phyloP scores from a whole-genome alignment of 306 rosid species.

The Leucaena leucocephala region DNA sequence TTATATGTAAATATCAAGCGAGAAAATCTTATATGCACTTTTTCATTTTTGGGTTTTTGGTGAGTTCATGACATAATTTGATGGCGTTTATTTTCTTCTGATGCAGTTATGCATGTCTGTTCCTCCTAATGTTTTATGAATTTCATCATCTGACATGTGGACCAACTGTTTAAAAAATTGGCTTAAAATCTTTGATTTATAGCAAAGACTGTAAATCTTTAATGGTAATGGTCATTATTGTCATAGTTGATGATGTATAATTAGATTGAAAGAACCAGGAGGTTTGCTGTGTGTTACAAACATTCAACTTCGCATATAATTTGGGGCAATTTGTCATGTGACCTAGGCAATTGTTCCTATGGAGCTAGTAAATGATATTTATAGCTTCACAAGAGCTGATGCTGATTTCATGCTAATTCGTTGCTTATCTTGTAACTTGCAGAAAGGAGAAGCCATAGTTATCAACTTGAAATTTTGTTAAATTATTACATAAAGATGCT shows the following conservation, averaged over 20 bases:
- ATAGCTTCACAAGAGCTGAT: constrained; percentile 25
- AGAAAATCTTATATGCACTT: neutral
- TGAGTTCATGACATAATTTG: neutral
- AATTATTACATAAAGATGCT: constrained; percentile 79
- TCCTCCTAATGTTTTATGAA: constrained; percentile 16
- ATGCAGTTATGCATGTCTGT: neutral
- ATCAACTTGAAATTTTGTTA: constrained; percentile 82
- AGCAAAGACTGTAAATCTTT: neutral
- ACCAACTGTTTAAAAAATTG: neutral
- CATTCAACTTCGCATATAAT: constrained; percentile 26
- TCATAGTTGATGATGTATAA: neutral
- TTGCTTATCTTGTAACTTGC: constrained; percentile 47
- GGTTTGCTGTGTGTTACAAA: constrained; percentile 15
- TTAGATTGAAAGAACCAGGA: neutral
- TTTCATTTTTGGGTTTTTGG: neutral
- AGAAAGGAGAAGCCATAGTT: constrained; percentile 81
- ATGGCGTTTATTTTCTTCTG: constrained; percentile 9
- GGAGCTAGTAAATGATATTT: neutral
- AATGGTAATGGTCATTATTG: neutral
- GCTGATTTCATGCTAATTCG: constrained; percentile 3
- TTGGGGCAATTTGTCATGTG: constrained; percentile 12
- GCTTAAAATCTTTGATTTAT: neutral
- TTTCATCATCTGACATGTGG: constrained; percentile 22
- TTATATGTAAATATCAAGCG: neutral
- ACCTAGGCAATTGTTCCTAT: neutral